Evolutionary conservation across 495 filamentous ascomycete species (phyloP), one percentile per base, ranked within the genome.

Genomic region (Peziza echinospora): DNA sequence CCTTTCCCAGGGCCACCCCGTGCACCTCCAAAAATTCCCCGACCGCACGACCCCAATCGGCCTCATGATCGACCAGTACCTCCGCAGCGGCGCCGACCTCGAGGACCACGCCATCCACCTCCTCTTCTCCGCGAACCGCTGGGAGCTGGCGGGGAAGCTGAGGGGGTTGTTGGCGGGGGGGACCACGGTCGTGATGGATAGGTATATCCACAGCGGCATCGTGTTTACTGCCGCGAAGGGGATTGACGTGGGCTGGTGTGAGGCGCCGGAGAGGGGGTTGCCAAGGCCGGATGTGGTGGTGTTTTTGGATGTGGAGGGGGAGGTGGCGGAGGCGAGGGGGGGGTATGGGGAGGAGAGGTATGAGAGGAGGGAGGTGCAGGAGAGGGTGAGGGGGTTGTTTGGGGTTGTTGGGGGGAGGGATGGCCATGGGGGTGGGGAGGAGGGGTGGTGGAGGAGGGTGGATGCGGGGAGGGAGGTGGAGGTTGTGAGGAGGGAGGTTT

Each of bases 71-170:
- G 75, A 92, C 63, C 64, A 64, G 51, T 97, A 96, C 61, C 74
- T 96, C 45, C 79, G 76, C 54, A 71, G 71, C 52, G 63, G 81
- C 53, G 66, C 75, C 44, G 71, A 84, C 46, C 72, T 85, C 58
- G 80, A 91, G 47, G 89, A 93, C 61, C 86, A 93, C 57, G 78
- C 77, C 5, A 93, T 96, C 53, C 91, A 96, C 61, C 73, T 97
- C 17, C 72, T 96, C 19, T 97, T 96, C 66, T 86, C 82, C 24
- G 84, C 89, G 8, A 96, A 97, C 63, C 73, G 91, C 24, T 97
- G 91, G 91, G 91, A 97, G 63, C 62, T 75, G 0, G 22, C 45
- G 26, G 28, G 45, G n/a, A n/a, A n/a, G n/a, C n/a, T n/a, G n/a
- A n/a, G n/a, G n/a, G n/a, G 91, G 91, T 89, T 96, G 63, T 62